These are phyloP conservation scores for Termitomyces heimii DNA, from an alignment of 768 basidiomycete species.

Conservation along the genomic window DNA sequence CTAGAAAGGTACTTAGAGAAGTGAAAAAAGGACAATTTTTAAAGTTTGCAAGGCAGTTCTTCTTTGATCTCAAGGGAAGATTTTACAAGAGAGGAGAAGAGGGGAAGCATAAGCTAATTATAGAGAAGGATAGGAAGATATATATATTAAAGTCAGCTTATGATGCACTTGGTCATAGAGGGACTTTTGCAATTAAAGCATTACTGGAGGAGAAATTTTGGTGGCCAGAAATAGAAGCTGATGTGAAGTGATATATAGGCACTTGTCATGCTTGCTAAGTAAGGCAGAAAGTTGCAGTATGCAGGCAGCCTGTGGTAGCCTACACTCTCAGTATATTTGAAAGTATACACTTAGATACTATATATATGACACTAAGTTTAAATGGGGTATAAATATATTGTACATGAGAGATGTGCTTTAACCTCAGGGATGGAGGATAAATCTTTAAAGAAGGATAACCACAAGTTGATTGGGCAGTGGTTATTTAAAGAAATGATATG, in stretches of 20 bases:
- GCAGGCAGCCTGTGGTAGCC: too few species aligned
- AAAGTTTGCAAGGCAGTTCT: background rate
- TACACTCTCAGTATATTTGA: constrained; percentile 19
- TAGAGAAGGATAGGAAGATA: constrained; percentile 10
- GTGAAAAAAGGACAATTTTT: background rate
- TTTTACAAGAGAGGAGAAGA: background rate
- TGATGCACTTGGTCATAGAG: constrained; percentile 16
- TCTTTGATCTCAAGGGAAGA: background rate
- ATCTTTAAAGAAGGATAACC: constrained; percentile 11
- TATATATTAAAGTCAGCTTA: constrained; percentile 17
- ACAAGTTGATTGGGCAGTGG: constrained; percentile 15
- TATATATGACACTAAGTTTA: constrained; percentile 17
- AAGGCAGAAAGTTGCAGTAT: constrained; percentile 11
- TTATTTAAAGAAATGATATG: constrained; percentile 26
- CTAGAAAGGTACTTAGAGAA: too few species aligned
- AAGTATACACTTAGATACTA: constrained; percentile 21
- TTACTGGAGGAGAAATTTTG: background rate
- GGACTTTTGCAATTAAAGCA: constrained; percentile 2
- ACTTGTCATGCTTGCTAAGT: constrained; percentile 28
- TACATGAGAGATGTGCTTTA: constrained; percentile 18
- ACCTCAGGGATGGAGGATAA: too few species aligned
- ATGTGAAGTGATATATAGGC: constrained; percentile 24
- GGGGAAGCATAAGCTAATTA: constrained; percentile 16
- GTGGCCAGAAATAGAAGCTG: constrained; percentile 10
- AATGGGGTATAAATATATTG: constrained; percentile 17